Base-by-base conservation (phyloP, 805 yeast species). In the Kluyveromyces wickerhamii region DNA sequence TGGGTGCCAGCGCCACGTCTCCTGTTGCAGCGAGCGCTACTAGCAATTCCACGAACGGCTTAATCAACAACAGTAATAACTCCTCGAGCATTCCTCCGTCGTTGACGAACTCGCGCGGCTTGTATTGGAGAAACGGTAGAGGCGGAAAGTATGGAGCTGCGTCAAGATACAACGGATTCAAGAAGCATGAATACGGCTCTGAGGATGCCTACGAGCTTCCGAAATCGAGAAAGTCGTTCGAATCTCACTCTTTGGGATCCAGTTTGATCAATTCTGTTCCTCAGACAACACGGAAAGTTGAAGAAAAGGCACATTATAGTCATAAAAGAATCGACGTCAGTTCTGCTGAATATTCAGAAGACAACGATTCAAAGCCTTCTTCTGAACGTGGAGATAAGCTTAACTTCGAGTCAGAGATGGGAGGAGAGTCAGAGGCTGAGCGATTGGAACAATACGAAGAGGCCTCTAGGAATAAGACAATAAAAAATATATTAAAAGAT, bases 261-360 rank as follows among this genome's bases (percentile, higher is more conserved):
- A 52, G 58, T 36, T 34, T 54, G 27, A 52, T 54, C n/a, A 49
- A 47, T 34, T 54, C 59, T 7, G 57, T 51, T 5, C 42, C 50
- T 15, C 51, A 44, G 23, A 48, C 51, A 5, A 47, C 52, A 10
- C 46, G 48, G 25, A 43, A 46, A 32, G 39, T 37, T 6, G 51
- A 51, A 29, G 35, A 39, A 10, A 36, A 38, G 21, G 43, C 35
- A 9, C 37, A 42, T 11, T 14, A 24, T 3, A 48, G 39, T 13
- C 47, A 46, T 28, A 42, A 40, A 26, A 38, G 43, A 19, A 35
- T 40, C 17, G 34, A 37, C 21, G 11, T 37, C 12, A 17, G 25
- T 12, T 19, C n/a, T 17, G 39, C 37, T 4, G 32, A 10, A 17
- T 27, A n/a, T n/a, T 4, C 27, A 7, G 35, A 19, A 24, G 36